phyloP scores from a whole-genome alignment of 495 filamentous ascomycete genomes.

The Penicillium desertorum region DNA sequence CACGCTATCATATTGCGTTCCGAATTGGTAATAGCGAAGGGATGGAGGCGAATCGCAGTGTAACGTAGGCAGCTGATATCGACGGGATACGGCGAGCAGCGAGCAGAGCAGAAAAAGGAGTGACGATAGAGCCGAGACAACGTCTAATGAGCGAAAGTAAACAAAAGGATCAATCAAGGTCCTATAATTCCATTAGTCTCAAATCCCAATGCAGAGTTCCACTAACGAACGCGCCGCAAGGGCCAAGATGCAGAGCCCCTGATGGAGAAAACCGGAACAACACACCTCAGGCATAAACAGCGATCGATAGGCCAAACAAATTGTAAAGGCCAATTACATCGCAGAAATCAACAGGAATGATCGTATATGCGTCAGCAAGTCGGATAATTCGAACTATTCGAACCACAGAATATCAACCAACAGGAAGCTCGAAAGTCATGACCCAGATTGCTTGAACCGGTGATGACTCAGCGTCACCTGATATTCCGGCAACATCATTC shows the following conservation, averaged over 20 bases:
- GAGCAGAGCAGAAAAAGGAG: conserved; percentile 22
- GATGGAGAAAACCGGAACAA: conserved; percentile 18
- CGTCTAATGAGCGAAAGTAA: conserved; percentile 15
- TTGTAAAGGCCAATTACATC: conserved; percentile 22
- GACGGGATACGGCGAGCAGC: conserved; percentile 1
- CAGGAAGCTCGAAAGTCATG: conserved; percentile 9
- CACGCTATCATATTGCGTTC: conserved; percentile 26
- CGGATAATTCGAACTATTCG: conserved; percentile 1
- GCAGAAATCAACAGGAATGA: conserved; percentile 12
- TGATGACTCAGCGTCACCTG: conserved; percentile 32
- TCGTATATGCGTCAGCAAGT: conserved; percentile 9
- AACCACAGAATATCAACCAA: conserved; percentile 11
- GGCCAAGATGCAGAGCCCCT: conserved; percentile 20
- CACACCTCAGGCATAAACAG: conserved; percentile 14
- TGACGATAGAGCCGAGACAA: conserved; percentile 9
- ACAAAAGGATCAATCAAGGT: conserved; percentile 3
- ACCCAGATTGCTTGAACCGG: conserved; percentile 14
- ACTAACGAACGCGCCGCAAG: conserved; percentile 19
- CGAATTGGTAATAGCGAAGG: not conserved
- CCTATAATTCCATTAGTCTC: conserved; percentile 15
- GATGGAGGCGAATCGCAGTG: conserved; percentile 3
- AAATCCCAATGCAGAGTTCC: not conserved
- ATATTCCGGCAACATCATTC: conserved; percentile 39
- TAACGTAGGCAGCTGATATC: conserved; percentile 1
- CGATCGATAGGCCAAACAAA: conserved; percentile 10